Evolutionary conservation across 306 rosid species (phyloP).

Genomic region (Argentina anserina): DNA sequence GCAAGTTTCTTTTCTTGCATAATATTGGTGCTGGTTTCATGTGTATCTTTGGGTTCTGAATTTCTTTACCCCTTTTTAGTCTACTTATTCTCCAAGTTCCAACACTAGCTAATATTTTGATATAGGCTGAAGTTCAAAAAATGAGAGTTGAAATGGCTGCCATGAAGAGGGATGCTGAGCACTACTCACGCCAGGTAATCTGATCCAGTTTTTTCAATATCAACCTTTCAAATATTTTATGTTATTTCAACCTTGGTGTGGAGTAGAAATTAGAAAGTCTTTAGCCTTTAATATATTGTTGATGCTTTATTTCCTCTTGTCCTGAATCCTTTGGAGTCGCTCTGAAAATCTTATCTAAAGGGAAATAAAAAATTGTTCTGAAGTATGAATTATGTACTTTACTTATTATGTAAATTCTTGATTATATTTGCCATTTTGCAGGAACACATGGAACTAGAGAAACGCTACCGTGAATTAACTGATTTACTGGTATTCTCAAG

Average conservation of each 20-base stretch:
- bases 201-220: constrained; percentile 16
- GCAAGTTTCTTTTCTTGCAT: constrained; percentile 35
- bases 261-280: neutral
- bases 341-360: neutral
- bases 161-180: constrained; percentile 99
- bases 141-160: constrained; percentile 99
- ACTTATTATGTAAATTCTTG: constrained; percentile 20
- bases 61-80: constrained; percentile 12
- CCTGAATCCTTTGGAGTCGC: neutral
- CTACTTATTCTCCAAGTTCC: constrained; percentile 16
- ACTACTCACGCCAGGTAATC: constrained; percentile 94
- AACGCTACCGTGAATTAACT: constrained; percentile 94
- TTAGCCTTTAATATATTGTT: neutral
- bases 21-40: neutral
- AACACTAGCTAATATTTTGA: constrained; percentile 23
- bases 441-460: constrained; percentile 98
- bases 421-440: constrained; percentile 37
- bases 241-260: neutral
- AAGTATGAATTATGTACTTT: neutral
- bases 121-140: constrained; percentile 83
- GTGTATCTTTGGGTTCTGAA: neutral
- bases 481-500: constrained; percentile 76
- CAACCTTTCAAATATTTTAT: neutral
- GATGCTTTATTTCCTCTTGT: neutral
- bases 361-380: neutral